Percentiles rank a stretch among this genome's conserved stretches.
Evolutionary conservation across 306 rosid genomes (phyloP).

Genomic region (Acacia acuminata): DNA sequence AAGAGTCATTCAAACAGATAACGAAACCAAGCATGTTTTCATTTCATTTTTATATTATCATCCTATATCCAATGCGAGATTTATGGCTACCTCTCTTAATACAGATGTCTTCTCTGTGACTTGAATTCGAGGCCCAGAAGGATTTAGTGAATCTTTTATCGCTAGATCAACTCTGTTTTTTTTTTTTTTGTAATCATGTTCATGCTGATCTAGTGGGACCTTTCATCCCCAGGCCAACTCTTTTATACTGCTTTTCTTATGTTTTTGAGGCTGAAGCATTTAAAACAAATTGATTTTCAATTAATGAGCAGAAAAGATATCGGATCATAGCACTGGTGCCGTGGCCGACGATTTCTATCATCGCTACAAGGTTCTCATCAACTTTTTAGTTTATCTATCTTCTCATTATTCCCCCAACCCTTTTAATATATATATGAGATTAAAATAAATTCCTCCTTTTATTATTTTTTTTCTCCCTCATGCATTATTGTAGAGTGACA

Average conservation of each 20-base stretch:
- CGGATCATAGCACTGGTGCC: constrained; percentile 38
- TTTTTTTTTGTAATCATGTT: too few relatives aligned
- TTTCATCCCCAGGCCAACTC: too few relatives aligned
- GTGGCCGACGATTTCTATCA: constrained; percentile 42
- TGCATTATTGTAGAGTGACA: constrained; percentile 38
- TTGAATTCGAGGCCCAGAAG: too few relatives aligned
- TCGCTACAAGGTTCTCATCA: constrained; percentile 35
- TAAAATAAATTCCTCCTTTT: too few relatives aligned
- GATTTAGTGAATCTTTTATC: too few relatives aligned
- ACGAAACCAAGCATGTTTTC: background rate
- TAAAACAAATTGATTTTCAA: background rate
- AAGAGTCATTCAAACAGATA: background rate
- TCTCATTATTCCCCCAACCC: background rate
- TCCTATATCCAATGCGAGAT: too few relatives aligned
- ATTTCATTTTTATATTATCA: too few relatives aligned
- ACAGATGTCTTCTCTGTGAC: too few relatives aligned
- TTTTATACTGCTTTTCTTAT: background rate
- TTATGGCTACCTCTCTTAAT: too few relatives aligned
- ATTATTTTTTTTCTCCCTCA: background rate
- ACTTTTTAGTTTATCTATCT: background rate
- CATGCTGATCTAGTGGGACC: too few relatives aligned
- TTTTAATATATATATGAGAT: too few relatives aligned
- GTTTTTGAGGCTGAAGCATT: background rate
- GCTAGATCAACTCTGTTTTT: too few relatives aligned
- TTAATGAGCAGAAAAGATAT: constrained; percentile 45